These are phyloP conservation scores for Paraconiothyrium brasiliense DNA, from an alignment of 2,329 filamentous ascomycete species.

Conservation along the genomic window DNA sequence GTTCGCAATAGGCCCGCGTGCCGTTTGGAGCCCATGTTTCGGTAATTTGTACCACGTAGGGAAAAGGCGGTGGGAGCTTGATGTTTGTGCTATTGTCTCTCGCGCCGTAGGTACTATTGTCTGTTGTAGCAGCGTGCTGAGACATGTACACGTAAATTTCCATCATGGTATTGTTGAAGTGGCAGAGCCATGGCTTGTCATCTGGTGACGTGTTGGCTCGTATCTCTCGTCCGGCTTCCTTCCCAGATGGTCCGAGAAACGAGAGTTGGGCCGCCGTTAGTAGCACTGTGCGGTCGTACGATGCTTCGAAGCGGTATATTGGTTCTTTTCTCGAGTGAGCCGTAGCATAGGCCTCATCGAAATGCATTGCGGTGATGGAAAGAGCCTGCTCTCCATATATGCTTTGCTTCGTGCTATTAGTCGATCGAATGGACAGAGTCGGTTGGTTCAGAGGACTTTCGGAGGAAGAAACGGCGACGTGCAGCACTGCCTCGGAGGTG, in stretches of 20 bases:
- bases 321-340: constrained; percentile 9
- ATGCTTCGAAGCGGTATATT: constrained; percentile 35
- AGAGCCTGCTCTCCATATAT: constrained; percentile 33
- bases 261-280: constrained; percentile 29
- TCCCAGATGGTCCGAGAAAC: neutral
- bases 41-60: constrained; percentile 35
- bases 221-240: neutral
- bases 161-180: constrained; percentile 37
- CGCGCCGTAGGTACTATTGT: neutral
- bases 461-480: constrained; percentile 33
- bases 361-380: constrained; percentile 21
- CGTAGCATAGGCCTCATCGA: constrained; percentile 13
- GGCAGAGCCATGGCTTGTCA: constrained; percentile 37
- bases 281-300: constrained; percentile 35
- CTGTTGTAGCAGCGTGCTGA: constrained; percentile 6
- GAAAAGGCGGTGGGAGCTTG: constrained; percentile 22
- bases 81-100: neutral
- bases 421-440: constrained; percentile 23
- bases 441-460: constrained; percentile 19
- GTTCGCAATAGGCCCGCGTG: constrained; percentile 34
- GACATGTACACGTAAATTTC: constrained; percentile 36
- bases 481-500: constrained; percentile 26
- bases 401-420: constrained; percentile 13
- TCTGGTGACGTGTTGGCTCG: constrained; percentile 23
- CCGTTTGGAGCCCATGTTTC: constrained; percentile 31